Evolutionary conservation across 768 basidiomycete genomes (phyloP), one percentile per base, ranked within the genome.

Genomic region (Hericium coralloides): DNA sequence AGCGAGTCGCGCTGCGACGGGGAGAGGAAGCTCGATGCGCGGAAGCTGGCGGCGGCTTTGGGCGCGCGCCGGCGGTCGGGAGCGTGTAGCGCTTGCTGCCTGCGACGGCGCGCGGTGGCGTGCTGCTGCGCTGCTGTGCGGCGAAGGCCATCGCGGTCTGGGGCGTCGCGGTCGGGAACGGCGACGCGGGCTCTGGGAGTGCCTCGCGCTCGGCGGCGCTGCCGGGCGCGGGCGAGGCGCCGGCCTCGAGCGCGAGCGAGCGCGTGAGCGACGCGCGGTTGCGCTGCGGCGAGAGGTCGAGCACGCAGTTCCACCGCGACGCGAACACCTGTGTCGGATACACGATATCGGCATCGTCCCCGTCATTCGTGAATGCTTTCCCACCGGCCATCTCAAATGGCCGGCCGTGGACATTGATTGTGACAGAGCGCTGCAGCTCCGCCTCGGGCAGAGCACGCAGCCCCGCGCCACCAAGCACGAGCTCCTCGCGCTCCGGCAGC

Each of bases 251-350:
- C 10, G 60, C 55, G 55, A 52, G 20, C 55, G 49, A 52, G 14
- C n/a, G 36, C 12, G 53, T 17, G 38, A 53, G 57, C 60, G 51
- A 31, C 38, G 47, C 63, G 59, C 61, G 63, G 60, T 58, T 69
- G 61, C 62, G 63, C 52, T 64, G 69, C 2, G 78, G 64, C 1
- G 79, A 72, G n/a, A 97, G 76, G 67, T 95, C 91, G 18, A 97
- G 81, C 1, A 90, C 75, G 62, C 92, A 94, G 61, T 92, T 95
- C 94, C 94, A 97, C 31, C 85, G 76, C 0, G 93, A 94, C 0
- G 84, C 81, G 69, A 94, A 97, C 0, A 82, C 76, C 12, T 72
- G 73, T 8, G 93, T 91, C 0, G 88, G 91, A 62, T 84, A 90
- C 1, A 67, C 60, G 7, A 66, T 41, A 4, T 60, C 31, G 1